Percentiles rank a stretch among this genome's conserved stretches.
Evolutionary conservation across 2,329 filamentous ascomycete genomes (phyloP).

Genomic region (Alternaria tenuissima): DNA sequence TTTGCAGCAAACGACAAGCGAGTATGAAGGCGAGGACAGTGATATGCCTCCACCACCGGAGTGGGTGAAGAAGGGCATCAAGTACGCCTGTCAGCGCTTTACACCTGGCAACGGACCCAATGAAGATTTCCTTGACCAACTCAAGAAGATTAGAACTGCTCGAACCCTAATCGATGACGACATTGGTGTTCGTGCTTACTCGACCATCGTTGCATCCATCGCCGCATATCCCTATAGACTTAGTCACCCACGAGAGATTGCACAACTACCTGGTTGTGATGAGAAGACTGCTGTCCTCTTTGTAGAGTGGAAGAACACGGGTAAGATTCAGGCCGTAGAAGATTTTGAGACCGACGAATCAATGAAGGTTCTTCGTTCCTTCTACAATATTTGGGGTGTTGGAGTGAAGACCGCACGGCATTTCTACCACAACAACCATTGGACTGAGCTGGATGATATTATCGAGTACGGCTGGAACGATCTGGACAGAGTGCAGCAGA

Average conservation of each 20-base stretch:
- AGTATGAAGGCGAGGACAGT: slow-evolving; percentile 68
- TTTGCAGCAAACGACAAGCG: slow-evolving; percentile 76
- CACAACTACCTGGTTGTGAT: slow-evolving; percentile 78
- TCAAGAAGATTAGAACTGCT: slow-evolving; percentile 77
- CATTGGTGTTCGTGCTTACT: slow-evolving; percentile 85
- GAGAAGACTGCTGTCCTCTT: slow-evolving; percentile 80
- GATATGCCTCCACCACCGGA: slow-evolving; percentile 72
- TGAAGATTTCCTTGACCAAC: slow-evolving; percentile 73
- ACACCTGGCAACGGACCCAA: slow-evolving; percentile 78
- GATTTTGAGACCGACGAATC: slow-evolving; percentile 70
- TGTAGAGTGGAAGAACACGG: slow-evolving; percentile 74
- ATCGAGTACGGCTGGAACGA: slow-evolving; percentile 80
- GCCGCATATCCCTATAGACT: slow-evolving; percentile 77
- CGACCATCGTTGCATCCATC: slow-evolving; percentile 82
- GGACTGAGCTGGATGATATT: slow-evolving; percentile 85
- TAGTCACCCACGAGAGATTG: slow-evolving; percentile 54
- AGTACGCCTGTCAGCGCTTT: slow-evolving; percentile 82
- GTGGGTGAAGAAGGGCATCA: slow-evolving; percentile 69
- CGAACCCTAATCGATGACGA: slow-evolving; percentile 77
- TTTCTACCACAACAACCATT: slow-evolving; percentile 79
- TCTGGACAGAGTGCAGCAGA: slow-evolving; percentile 84
- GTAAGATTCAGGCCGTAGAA: slow-evolving; percentile 68
- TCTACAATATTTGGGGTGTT: slow-evolving; percentile 93
- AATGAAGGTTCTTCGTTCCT: slow-evolving; percentile 70
- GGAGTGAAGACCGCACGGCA: slow-evolving; percentile 80